phyloP scores from a whole-genome alignment of 179 eudicot species.

The Beta corolliflora region DNA sequence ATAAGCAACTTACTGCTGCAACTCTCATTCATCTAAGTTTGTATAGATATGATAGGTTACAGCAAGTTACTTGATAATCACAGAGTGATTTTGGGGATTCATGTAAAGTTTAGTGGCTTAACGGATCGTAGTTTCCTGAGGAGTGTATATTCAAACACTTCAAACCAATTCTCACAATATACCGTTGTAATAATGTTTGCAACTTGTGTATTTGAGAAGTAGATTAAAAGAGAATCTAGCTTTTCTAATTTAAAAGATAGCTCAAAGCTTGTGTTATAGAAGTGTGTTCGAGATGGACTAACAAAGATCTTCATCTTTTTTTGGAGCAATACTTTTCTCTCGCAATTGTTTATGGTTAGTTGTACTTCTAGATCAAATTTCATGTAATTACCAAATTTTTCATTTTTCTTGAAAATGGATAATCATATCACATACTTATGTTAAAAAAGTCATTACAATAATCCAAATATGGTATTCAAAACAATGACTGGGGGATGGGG shows the following conservation, averaged over 20 bases:
- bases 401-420: too few relatives aligned
- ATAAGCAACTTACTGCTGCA: constrained; percentile 55
- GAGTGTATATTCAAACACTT: neutral
- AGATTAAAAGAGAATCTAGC: neutral
- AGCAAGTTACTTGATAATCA: too few relatives aligned
- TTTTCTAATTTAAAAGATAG: neutral
- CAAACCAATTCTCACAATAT: neutral
- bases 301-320: too few relatives aligned
- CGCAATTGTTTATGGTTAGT: too few relatives aligned
- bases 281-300: neutral
- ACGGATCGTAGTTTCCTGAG: neutral
- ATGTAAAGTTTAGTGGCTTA: neutral
- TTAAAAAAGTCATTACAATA: too few relatives aligned
- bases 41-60: neutral
- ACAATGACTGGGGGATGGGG: too few relatives aligned
- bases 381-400: too few relatives aligned
- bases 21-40: neutral
- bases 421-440: too few relatives aligned
- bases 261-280: neutral
- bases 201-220: neutral
- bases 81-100: neutral
- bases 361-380: too few relatives aligned
- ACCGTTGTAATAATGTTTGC: neutral
- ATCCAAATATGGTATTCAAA: too few relatives aligned
- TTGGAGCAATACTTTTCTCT: too few relatives aligned